phyloP scores from a whole-genome alignment of 148 eudicot genomes.

The Rhododendron vialii region DNA sequence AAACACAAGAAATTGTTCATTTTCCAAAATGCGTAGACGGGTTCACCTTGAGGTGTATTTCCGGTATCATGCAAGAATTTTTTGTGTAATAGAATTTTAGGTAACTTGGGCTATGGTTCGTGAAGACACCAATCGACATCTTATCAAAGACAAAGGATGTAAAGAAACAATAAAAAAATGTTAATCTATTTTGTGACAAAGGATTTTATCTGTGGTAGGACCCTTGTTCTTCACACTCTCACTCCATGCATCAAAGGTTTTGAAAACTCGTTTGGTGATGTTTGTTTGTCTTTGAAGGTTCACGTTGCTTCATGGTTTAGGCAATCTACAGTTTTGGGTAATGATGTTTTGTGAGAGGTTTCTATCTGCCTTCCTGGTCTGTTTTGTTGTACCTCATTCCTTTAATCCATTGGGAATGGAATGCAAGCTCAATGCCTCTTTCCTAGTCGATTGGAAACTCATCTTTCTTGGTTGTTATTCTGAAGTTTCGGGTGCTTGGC shows the following conservation, averaged over 20 bases:
- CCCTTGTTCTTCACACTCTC: background rate
- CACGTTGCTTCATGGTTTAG: background rate
- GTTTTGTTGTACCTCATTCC: background rate
- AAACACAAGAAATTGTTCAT: background rate
- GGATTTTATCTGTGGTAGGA: background rate
- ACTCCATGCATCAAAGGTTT: background rate
- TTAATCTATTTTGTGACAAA: background rate
- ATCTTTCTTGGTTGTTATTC: background rate
- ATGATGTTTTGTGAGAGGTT: background rate
- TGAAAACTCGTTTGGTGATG: background rate
- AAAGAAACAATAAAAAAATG: background rate
- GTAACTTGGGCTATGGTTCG: background rate
- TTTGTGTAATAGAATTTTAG: background rate
- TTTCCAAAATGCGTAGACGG: background rate
- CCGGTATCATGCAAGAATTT: background rate
- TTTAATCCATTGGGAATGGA: background rate
- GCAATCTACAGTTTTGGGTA: background rate
- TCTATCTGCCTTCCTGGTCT: background rate
- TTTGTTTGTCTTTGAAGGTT: background rate
- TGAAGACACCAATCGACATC: background rate
- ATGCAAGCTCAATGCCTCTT: background rate
- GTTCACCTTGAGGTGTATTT: background rate
- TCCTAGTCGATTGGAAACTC: background rate
- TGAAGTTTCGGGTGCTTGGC: background rate
- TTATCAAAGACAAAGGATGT: background rate